Evolutionary conservation across 805 yeast species (phyloP).

Genomic region (Yarrowia sp.): DNA sequence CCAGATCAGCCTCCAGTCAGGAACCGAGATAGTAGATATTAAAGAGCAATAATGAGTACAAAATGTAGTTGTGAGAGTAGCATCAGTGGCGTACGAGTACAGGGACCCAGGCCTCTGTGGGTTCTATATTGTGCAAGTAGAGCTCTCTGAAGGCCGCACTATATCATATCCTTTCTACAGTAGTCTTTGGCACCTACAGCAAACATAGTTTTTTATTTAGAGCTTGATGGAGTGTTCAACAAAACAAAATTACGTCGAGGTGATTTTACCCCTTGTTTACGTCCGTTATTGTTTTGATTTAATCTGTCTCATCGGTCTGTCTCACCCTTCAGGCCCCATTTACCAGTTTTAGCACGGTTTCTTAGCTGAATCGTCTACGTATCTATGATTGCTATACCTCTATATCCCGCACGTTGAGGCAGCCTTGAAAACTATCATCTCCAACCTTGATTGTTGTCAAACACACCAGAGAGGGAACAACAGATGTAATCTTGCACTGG

Average conservation of each 20-base stretch:
- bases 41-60: constrained; percentile 20
- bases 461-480: not conserved
- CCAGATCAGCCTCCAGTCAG: constrained; percentile 4
- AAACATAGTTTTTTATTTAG: not conserved
- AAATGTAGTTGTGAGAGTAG: not conserved
- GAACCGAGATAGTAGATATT: constrained; percentile 21
- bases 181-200: too few relatives aligned
- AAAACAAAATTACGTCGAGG: not conserved
- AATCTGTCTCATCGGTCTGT: not conserved
- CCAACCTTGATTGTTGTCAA: not conserved
- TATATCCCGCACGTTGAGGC: not conserved
- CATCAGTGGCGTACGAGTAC: too few relatives aligned
- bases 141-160: too few relatives aligned
- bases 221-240: not conserved
- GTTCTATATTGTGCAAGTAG: too few relatives aligned
- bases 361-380: not conserved
- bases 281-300: not conserved
- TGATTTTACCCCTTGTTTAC: not conserved
- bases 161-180: too few relatives aligned
- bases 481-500: not conserved
- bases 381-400: not conserved
- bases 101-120: too few relatives aligned
- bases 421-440: not conserved
- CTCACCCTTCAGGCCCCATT: not conserved
- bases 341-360: not conserved